Conservation (phyloP, 768 basidiomycete genomes). For the Mrakia gelida region DNA sequence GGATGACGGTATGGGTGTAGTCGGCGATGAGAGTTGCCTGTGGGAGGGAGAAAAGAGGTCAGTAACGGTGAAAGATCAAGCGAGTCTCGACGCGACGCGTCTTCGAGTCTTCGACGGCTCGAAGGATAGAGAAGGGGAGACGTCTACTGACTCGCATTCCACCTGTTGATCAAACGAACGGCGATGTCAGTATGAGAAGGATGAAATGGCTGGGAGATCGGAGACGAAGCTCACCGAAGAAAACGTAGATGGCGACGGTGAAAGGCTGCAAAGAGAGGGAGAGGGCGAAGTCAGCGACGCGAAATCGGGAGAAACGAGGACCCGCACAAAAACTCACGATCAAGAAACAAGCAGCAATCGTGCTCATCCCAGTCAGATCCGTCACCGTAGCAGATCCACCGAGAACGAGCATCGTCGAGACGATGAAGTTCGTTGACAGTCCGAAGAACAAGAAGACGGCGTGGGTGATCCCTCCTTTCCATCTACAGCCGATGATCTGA, state of each 20-base stretch:
- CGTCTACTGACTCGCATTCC: no score
- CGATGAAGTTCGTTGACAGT: slow-evolving; percentile 85
- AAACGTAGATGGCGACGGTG: slow-evolving; percentile 73
- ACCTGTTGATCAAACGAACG: no score
- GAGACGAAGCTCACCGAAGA: slow-evolving; percentile 40
- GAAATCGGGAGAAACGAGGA: not conserved
- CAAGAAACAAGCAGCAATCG: slow-evolving; percentile 83
- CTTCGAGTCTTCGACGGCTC: no score
- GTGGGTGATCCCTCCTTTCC: slow-evolving; percentile 70
- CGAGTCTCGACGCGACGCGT: no score
- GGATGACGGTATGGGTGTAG: slow-evolving; percentile 79
- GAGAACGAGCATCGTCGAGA: slow-evolving; percentile 48
- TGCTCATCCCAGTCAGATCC: slow-evolving; percentile 82
- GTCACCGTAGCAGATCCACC: slow-evolving; percentile 74
- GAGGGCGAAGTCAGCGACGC: not conserved
- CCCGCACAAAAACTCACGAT: slow-evolving; percentile 44
- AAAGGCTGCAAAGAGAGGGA: slow-evolving; percentile 50
- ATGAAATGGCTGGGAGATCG: no score
- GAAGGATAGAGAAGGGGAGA: no score
- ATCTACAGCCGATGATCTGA: slow-evolving; percentile 70
- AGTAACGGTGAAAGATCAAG: no score
- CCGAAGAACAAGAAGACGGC: slow-evolving; percentile 82
- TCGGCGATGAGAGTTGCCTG: slow-evolving; percentile 41
- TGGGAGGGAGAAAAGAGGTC: slow-evolving; percentile 7
- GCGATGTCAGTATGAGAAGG: no score